These are phyloP conservation scores for Termitomyces sp. DNA, from an alignment of 768 basidiomycete species.

Conservation along the genomic window DNA sequence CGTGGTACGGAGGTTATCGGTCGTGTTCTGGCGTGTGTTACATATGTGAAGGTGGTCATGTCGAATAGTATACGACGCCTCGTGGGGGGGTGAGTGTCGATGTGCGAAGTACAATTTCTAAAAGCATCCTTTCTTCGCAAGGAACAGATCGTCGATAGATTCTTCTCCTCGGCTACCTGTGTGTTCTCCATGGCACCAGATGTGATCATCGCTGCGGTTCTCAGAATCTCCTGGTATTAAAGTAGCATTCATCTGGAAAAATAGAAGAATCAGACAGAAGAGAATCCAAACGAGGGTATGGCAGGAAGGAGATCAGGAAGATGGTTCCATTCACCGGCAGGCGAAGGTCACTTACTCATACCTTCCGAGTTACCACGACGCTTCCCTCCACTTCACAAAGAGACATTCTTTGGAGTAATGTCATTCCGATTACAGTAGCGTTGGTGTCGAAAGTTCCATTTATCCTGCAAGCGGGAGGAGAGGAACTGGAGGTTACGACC, in stretches of 20 bases:
- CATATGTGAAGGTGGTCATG: no score
- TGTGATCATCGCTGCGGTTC: neutral
- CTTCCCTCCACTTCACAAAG: neutral
- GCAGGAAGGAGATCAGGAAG: neutral
- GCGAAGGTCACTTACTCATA: neutral
- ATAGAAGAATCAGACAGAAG: no score
- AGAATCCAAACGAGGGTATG: neutral
- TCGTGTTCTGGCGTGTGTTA: neutral
- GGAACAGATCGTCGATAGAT: no score
- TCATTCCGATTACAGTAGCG: neutral
- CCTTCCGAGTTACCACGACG: neutral
- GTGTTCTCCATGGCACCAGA: no score
- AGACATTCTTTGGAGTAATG: neutral
- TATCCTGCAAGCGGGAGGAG: neutral
- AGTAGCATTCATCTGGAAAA: neutral
- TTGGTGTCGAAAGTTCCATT: neutral
- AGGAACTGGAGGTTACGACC: no score
- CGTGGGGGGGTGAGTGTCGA: neutral
- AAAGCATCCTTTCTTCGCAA: neutral
- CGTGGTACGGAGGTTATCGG: neutral
- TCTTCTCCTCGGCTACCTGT: neutral
- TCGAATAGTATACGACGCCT: neutral
- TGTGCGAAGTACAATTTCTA: neutral
- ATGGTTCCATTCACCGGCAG: neutral
- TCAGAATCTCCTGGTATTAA: neutral